phyloP scores from a whole-genome alignment of 495 filamentous ascomycete genomes.

The Oidiodendron maius region DNA sequence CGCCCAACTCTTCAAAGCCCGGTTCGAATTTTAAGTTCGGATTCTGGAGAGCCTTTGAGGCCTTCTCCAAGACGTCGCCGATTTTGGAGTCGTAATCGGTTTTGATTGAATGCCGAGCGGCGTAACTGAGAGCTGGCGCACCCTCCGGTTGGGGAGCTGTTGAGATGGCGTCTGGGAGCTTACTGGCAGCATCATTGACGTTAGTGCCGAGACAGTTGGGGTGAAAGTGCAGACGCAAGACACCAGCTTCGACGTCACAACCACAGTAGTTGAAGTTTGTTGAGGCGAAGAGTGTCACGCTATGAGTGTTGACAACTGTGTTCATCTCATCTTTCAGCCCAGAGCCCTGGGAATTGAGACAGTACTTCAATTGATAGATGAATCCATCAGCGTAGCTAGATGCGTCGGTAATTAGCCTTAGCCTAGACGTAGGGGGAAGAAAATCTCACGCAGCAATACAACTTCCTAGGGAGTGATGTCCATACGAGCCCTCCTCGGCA shows the following conservation, averaged over 20 bases:
- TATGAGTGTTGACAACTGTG: too few species aligned
- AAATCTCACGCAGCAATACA: too few species aligned
- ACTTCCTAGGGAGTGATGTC: too few species aligned
- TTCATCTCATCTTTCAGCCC: too few species aligned
- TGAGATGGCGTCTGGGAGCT: conserved; percentile 36
- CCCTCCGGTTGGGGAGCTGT: conserved; percentile 24
- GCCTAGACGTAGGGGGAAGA: too few species aligned
- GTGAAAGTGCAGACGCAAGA: conserved; percentile 40
- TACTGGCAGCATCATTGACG: conserved; percentile 28
- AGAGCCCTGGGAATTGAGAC: too few species aligned
- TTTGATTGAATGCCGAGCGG: conserved; percentile 36
- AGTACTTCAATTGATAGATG: too few species aligned
- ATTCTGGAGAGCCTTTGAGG: conserved; percentile 34
- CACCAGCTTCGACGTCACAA: conserved; percentile 37
- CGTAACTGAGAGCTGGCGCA: conserved; percentile 33
- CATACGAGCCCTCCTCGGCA: too few species aligned
- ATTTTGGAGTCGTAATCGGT: conserved; percentile 36
- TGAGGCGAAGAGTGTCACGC: too few species aligned
- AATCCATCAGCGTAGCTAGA: too few species aligned
- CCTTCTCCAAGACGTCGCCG: conserved; percentile 26
- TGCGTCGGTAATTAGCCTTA: too few species aligned
- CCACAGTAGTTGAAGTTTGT: too few species aligned
- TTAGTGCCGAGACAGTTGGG: conserved; percentile 37
- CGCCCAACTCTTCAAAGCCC: conserved; percentile 41
- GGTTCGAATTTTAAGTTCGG: conserved; percentile 34